A percentile compares a stretch with the other conserved stretches of the same genome.
Evolutionary conservation across 2,329 filamentous ascomycete species (phyloP).

Genomic region (Beauveria sp.): DNA sequence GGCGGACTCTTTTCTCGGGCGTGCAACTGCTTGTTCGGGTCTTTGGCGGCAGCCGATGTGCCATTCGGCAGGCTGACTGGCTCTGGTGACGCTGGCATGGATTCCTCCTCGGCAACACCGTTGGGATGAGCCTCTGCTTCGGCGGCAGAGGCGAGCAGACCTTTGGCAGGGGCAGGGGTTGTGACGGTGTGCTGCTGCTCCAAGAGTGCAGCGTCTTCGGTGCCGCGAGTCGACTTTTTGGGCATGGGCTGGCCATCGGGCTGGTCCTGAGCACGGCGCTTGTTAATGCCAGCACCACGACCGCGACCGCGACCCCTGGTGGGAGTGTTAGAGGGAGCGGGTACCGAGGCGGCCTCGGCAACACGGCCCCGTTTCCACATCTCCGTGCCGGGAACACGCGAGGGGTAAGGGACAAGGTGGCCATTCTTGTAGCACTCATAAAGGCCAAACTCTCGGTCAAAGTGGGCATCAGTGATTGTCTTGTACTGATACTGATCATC

Average conservation of each 20-base stretch:
- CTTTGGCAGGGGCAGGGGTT: constrained; percentile 29
- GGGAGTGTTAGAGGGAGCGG: constrained; percentile 19
- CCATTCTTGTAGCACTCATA: constrained; percentile 35
- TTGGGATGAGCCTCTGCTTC: constrained; percentile 28
- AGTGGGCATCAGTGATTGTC: constrained; percentile 36
- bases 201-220: constrained; percentile 22
- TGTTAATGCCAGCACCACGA: constrained; percentile 26
- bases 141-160: constrained; percentile 31
- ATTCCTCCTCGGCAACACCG: constrained; percentile 29
- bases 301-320: constrained; percentile 26
- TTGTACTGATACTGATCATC: constrained; percentile 40
- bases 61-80: constrained; percentile 22
- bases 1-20: constrained; percentile 31
- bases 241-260: constrained; percentile 41
- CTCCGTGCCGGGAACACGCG: constrained; percentile 34
- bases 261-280: constrained; percentile 44
- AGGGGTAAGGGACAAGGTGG: constrained; percentile 37
- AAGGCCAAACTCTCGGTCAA: constrained; percentile 34
- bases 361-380: constrained; percentile 32
- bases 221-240: constrained; percentile 37
- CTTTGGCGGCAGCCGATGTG: constrained; percentile 18
- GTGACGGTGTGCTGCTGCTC: constrained; percentile 18
- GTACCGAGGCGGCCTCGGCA: constrained; percentile 29
- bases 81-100: constrained; percentile 29
- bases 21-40: constrained; percentile 22